Conservation (phyloP, 495 filamentous ascomycete species). For the Gamarada debralockiae region DNA sequence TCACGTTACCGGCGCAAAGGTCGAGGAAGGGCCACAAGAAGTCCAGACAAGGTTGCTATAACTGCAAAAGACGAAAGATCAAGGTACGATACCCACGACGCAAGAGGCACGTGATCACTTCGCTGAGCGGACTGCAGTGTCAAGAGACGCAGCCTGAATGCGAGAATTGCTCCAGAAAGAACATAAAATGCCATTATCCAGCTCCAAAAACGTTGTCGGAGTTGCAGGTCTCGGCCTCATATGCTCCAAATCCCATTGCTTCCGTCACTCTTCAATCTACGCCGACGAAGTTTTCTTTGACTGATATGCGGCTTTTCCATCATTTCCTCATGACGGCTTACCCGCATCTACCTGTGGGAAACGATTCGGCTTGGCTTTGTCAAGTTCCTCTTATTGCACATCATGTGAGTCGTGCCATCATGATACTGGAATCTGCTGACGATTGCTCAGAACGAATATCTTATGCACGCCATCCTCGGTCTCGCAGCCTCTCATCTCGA, state of each 20-base stretch:
- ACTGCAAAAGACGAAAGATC: constrained; percentile 23
- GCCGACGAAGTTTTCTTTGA: constrained; percentile 17
- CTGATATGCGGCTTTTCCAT: constrained; percentile 23
- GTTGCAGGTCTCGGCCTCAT: not conserved
- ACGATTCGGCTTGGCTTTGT: constrained; percentile 15
- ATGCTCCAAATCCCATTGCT: constrained; percentile 8
- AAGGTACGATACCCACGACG: constrained; percentile 12
- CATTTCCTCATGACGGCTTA: constrained; percentile 20
- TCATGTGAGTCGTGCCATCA: constrained; percentile 8
- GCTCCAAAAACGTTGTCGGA: constrained; percentile 10
- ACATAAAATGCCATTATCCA: constrained; percentile 17
- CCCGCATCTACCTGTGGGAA: constrained; percentile 20
- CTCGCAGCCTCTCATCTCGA: constrained; percentile 18
- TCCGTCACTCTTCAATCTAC: constrained; percentile 15
- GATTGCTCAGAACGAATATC: constrained; percentile 16
- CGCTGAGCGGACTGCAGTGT: constrained; percentile 9
- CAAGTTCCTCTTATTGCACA: constrained; percentile 22
- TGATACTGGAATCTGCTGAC: not conserved
- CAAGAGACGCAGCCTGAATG: constrained; percentile 23
- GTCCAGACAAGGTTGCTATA: constrained; percentile 20
- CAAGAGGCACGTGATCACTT: no score
- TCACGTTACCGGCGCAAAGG: not conserved
- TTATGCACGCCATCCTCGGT: constrained; percentile 24
- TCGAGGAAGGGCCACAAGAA: constrained; percentile 22
- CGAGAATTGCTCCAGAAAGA: constrained; percentile 13